Evolutionary conservation across 768 basidiomycete species (phyloP).

Genomic region (Tulasnella sp.): DNA sequence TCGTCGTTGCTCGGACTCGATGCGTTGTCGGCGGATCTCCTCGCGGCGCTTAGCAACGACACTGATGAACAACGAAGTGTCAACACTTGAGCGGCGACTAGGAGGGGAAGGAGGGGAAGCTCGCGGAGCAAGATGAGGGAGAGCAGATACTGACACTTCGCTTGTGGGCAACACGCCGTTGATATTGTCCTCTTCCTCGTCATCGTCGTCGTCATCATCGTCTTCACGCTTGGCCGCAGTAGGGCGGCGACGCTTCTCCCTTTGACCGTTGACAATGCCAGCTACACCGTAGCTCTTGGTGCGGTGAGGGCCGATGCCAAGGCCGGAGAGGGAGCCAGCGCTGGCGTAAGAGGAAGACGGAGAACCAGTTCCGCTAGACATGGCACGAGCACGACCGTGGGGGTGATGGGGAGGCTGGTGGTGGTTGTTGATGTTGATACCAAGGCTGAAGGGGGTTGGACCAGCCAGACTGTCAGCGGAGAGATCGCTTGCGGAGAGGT

Average conservation of each 20-base stretch:
- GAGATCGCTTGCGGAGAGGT: slow-evolving; percentile 18
- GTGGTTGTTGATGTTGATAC: slow-evolving; percentile 11
- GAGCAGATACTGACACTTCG: slow-evolving; percentile 32
- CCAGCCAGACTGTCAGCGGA: slow-evolving; percentile 17
- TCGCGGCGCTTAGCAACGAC: slow-evolving; percentile 46
- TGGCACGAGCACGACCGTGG: slow-evolving; percentile 6
- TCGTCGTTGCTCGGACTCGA: slow-evolving; percentile 85
- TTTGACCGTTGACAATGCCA: slow-evolving; percentile 15
- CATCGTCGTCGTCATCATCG: slow-evolving; percentile 34
- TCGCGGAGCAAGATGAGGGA: no score
- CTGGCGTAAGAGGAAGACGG: slow-evolving; percentile 17
- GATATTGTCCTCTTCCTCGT: slow-evolving; percentile 59
- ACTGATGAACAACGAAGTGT: slow-evolving; percentile 16
- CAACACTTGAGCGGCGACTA: slow-evolving; percentile 10
- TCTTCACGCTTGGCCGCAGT: slow-evolving; percentile 9
- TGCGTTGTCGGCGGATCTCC: slow-evolving; percentile 82
- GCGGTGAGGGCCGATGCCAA: slow-evolving; percentile 13
- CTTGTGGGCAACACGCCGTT: slow-evolving; percentile 32
- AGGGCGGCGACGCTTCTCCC: slow-evolving; percentile 9
- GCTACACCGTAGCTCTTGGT: slow-evolving; percentile 14
- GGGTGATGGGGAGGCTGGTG: slow-evolving; percentile 4
- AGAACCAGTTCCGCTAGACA: slow-evolving; percentile 18
- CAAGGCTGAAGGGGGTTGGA: slow-evolving; percentile 12
- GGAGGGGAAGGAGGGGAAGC: neutral
- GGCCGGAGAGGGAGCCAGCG: slow-evolving; percentile 6